Evolutionary conservation across 2,329 filamentous ascomycete genomes (phyloP).

Genomic region (Macrophomina phaseolina): DNA sequence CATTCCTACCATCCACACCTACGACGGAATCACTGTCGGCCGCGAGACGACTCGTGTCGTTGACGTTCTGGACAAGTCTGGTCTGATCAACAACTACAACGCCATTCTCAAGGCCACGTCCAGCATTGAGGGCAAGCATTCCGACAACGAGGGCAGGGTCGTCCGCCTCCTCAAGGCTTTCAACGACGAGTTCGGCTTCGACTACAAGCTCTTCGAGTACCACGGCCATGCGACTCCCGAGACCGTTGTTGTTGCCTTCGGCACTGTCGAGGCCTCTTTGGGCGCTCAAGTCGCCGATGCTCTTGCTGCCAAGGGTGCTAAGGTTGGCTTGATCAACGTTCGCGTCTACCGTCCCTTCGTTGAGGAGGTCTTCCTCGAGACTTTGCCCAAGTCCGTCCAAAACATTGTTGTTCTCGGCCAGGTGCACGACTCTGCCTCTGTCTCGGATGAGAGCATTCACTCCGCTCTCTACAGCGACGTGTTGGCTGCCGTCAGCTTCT

Average conservation of each 20-base stretch:
- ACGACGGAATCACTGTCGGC: conserved; percentile 83
- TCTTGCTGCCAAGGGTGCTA: conserved; percentile 73
- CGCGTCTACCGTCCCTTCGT: conserved; percentile 94
- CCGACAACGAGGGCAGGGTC: conserved; percentile 75
- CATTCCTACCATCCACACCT: conserved; percentile 84
- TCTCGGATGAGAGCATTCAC: conserved; percentile 75
- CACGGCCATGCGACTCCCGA: conserved; percentile 80
- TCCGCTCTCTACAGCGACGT: conserved; percentile 95
- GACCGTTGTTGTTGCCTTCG: conserved; percentile 87
- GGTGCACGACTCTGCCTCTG: conserved; percentile 74
- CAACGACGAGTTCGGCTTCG: conserved; percentile 91
- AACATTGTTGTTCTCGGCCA: conserved; percentile 88
- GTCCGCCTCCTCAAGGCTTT: conserved; percentile 73
- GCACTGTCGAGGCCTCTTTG: conserved; percentile 86
- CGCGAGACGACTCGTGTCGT: conserved; percentile 82
- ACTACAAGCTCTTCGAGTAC: conserved; percentile 94
- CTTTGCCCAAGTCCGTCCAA: conserved; percentile 75
- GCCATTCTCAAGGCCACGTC: conserved; percentile 67
- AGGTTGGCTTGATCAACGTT: conserved; percentile 87
- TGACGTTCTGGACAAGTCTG: conserved; percentile 76
- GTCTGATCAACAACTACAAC: conserved; percentile 72
- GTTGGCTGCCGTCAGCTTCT: conserved; percentile 80
- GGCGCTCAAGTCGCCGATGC: conserved; percentile 79
- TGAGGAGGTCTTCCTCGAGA: conserved; percentile 88
- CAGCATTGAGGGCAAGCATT: conserved; percentile 69